Evolutionary conservation across 371 early-diverging fungal species (phyloP), one percentile per base, ranked within the genome.

Genomic region (Sporodiniella umbellata): DNA sequence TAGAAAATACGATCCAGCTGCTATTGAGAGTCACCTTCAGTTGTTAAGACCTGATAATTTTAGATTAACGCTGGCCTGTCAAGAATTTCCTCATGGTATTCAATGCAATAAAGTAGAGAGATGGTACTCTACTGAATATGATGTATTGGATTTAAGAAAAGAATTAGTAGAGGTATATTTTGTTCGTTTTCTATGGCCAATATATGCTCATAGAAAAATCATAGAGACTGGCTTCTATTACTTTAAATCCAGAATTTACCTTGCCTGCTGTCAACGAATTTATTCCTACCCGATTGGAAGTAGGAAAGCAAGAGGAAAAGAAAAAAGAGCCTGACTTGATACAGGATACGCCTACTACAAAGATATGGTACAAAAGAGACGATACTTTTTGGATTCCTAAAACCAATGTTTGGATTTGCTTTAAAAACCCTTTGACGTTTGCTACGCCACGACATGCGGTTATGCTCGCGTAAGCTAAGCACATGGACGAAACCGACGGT

Each of bases 341-440:
- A 23, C 66, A 75, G 47, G 90, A 93, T 24, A 81, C 81, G 15
- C 66, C 82, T 21, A 55, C 82, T 10, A 61, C 71, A 6, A 82
- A 92, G 33, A 60, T 95, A 35, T 96, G 97, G 97, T 86, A 91
- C 60, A 94, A 95, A 66, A 85, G 87, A 55, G 95, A 95, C 62
- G 94, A 94, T 62, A 84, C 81, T 3, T 96, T 93, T 64, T 84
- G 73, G 78, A 79, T 88, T 2, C 93, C 93, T 26, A 90, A 90
- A 43, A 81, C 84, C 28, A 73, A 72, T 42, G 59, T 76, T 11
- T 74, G 70, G 65, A 68, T 85, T 14, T 48, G 62, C 21, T 59
- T 81, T 23, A 66, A 75, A 42, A 84, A 78, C 33, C 86, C 88
- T 14, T 54, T 74, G 26, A 68, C 71, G 0, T 74, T 79, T 61